A percentile compares a stretch with the other conserved stretches of the same genome.
Conservation (phyloP, 371 early-diverging fungal species). For the Mucor plumbeus region DNA sequence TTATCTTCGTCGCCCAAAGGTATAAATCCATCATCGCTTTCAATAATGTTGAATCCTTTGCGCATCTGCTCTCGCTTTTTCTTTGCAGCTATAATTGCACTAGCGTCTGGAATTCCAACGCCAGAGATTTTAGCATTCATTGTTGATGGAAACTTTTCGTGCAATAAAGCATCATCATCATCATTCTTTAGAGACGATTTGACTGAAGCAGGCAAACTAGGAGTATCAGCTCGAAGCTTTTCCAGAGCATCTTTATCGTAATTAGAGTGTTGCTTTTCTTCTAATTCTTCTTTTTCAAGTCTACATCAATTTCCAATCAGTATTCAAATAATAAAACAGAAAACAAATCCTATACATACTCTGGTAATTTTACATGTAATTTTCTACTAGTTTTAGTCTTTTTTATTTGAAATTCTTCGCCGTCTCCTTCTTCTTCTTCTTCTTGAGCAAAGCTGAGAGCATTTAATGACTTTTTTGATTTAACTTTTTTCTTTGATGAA, state of each 20-base stretch:
- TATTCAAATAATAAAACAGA: neutral
- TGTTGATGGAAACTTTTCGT: conserved; percentile 48
- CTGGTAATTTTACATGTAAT: conserved; percentile 29
- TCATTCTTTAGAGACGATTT: conserved; percentile 7
- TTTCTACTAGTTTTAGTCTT: conserved; percentile 18
- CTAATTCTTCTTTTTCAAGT: neutral
- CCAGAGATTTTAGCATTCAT: conserved; percentile 29
- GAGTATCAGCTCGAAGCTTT: conserved; percentile 45
- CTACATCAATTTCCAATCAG: neutral
- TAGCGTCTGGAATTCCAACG: conserved; percentile 48
- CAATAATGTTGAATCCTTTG: conserved; percentile 36
- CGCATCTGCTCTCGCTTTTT: conserved; percentile 57
- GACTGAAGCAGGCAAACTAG: conserved; percentile 37
- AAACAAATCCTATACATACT: conserved; percentile 17
- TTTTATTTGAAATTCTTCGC: conserved; percentile 26
- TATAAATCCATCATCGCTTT: conserved; percentile 50
- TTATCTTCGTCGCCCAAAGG: conserved; percentile 30
- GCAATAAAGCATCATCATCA: conserved; percentile 42
- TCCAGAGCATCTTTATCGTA: conserved; percentile 41
- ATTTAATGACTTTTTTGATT: conserved; percentile 26
- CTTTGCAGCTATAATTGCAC: conserved; percentile 58
- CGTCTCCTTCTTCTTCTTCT: conserved; percentile 18
- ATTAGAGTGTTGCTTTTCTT: neutral
- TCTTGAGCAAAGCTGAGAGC: conserved; percentile 41
- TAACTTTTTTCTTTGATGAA: conserved; percentile 37